Conservation (phyloP, 73 alveolate genomes). For the Paramecium sonneborni region DNA sequence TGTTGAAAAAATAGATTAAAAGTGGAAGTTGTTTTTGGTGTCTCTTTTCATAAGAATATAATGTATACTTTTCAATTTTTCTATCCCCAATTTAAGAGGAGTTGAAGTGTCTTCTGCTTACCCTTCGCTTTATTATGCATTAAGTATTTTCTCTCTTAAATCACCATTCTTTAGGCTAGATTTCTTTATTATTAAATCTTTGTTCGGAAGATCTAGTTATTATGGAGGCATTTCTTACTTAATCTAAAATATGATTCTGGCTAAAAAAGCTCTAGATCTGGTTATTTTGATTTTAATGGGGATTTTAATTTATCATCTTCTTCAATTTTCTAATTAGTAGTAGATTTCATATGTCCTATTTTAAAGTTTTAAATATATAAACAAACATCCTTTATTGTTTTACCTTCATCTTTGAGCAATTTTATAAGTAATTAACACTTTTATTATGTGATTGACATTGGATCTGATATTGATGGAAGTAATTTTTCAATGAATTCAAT, state of each 20-base stretch:
- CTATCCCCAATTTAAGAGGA: not conserved
- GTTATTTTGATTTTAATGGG: not conserved
- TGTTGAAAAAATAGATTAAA: not conserved
- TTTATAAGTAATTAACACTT: not conserved
- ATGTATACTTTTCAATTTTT: not conserved
- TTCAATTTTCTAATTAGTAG: not conserved
- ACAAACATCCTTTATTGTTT: not conserved
- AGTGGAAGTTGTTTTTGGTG: not conserved
- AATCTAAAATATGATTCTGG: conserved; percentile 27
- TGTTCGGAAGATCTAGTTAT: conserved; percentile 10
- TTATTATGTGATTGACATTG: not conserved
- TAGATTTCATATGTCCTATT: not conserved
- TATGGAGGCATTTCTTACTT: not conserved
- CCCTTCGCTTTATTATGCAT: not conserved
- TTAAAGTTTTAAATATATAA: not conserved
- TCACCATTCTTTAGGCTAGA: not conserved
- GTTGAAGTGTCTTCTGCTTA: not conserved
- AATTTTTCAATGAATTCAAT: conserved; percentile 52
- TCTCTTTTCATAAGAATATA: not conserved
- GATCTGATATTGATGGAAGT: conserved; percentile 45
- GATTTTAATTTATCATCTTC: not conserved
- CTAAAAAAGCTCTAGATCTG: not conserved
- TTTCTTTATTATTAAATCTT: conserved; percentile 14
- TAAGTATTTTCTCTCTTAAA: not conserved
- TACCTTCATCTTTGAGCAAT: not conserved